A percentile compares a stretch with the other conserved stretches of the same genome.
These are phyloP conservation scores for Oropetium thomaeum DNA, from an alignment of 176 grass and related monocot genomes.

Conservation along the genomic window DNA sequence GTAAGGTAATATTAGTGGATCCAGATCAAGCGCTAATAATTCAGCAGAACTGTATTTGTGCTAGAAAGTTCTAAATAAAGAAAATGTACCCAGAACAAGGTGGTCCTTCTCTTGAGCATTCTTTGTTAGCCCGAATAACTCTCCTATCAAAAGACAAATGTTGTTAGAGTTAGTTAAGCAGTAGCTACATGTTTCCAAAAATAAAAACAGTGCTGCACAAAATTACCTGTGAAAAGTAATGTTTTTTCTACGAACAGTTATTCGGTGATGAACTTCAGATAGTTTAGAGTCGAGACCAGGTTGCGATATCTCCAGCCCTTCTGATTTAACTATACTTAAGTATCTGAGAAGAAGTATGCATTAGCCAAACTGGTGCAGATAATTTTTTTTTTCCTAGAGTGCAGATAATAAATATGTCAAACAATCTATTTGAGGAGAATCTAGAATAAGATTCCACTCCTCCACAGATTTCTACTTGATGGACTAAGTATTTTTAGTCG, in stretches of 20 bases:
- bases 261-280: conserved; percentile 88
- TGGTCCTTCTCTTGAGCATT: conserved; percentile 69
- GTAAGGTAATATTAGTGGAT: background rate
- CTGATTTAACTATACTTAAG: conserved; percentile 81
- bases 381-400: too few relatives aligned
- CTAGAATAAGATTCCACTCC: conserved; percentile 9
- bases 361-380: conserved; percentile 19
- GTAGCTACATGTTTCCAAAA: conserved; percentile 18
- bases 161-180: conserved; percentile 20
- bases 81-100: conserved; percentile 79
- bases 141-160: conserved; percentile 45
- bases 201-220: conserved; percentile 14
- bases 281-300: conserved; percentile 73
- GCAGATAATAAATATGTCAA: conserved; percentile 29
- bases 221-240: conserved; percentile 66
- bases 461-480: conserved; percentile 16
- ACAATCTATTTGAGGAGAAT: background rate
- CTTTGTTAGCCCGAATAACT: conserved; percentile 58
- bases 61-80: conserved; percentile 9
- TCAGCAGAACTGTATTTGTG: background rate
- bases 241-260: conserved; percentile 67
- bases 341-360: conserved; percentile 51
- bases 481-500: background rate
- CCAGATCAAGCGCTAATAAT: conserved; percentile 16
- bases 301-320: conserved; percentile 85